Conservation (phyloP, 371 early-diverging fungal genomes). For the Dichotomocladium elegans region DNA sequence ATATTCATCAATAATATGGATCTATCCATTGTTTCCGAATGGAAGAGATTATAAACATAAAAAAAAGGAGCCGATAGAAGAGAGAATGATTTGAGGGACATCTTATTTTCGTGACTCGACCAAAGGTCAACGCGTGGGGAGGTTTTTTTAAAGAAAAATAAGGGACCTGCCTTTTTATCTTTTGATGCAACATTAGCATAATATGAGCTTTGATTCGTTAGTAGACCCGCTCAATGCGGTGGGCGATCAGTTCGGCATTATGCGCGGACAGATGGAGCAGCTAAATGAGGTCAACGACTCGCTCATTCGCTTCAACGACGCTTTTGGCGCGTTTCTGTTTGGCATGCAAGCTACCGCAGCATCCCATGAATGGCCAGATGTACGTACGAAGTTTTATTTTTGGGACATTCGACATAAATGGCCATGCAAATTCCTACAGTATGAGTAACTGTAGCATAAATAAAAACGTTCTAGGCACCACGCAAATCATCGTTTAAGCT, state of each 20-base stretch:
- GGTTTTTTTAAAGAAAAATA: too few species aligned
- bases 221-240: slow-evolving; percentile 11
- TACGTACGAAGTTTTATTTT: neutral
- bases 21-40: too few species aligned
- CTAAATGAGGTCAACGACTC: slow-evolving; percentile 28
- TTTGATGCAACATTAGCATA: too few species aligned
- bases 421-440: neutral
- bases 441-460: neutral
- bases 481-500: neutral
- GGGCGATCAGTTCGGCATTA: slow-evolving; percentile 7
- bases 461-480: neutral
- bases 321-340: slow-evolving; percentile 36
- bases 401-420: neutral
- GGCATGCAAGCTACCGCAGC: slow-evolving; percentile 27
- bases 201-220: slow-evolving; percentile 14
- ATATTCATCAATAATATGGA: too few species aligned
- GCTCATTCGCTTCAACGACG: slow-evolving; percentile 24
- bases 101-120: too few species aligned
- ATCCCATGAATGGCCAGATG: slow-evolving; percentile 22
- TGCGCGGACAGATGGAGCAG: slow-evolving; percentile 22
- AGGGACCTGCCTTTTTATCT: too few species aligned
- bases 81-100: too few species aligned
- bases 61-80: too few species aligned
- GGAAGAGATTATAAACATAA: too few species aligned
- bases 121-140: too few species aligned